Conservation (phyloP, 176 grass and related monocot species). For the Aegilops sharonensis region DNA sequence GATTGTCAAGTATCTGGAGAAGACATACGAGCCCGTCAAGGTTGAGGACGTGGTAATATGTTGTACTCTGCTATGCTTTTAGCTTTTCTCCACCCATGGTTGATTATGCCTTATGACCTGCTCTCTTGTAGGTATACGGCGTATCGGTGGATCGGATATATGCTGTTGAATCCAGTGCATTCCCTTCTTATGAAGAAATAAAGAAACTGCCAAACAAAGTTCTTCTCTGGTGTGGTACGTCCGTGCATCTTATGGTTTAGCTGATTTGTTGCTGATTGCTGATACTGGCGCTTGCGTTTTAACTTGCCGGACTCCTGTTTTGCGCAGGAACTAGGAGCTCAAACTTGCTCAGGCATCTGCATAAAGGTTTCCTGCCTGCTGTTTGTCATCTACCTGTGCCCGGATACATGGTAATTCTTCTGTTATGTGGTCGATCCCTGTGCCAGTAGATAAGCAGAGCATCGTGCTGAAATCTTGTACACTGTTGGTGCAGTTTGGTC, state of each 20-base stretch:
- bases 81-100: background rate
- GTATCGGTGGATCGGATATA: conserved; percentile 65
- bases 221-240: conserved; percentile 89
- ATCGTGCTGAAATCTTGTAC: background rate
- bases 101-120: background rate
- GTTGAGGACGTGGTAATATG: conserved; percentile 60
- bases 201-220: conserved; percentile 75
- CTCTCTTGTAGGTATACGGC: conserved; percentile 45
- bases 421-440: background rate
- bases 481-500: conserved; percentile 54
- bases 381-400: conserved; percentile 71
- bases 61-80: background rate
- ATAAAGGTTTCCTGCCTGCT: conserved; percentile 57
- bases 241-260: background rate
- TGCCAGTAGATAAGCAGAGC: background rate
- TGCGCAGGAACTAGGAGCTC: conserved; percentile 71
- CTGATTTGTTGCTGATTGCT: background rate
- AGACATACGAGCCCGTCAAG: conserved; percentile 66
- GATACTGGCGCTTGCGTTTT: background rate
- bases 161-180: conserved; percentile 48
- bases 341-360: conserved; percentile 67
- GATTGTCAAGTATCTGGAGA: conserved; percentile 73
- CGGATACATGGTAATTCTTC: conserved; percentile 69
- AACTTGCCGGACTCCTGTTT: background rate
- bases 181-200: conserved; percentile 61